Base-by-base conservation (phyloP, 352 stramenopile species). In the Halophytophthora batemanensis region DNA sequence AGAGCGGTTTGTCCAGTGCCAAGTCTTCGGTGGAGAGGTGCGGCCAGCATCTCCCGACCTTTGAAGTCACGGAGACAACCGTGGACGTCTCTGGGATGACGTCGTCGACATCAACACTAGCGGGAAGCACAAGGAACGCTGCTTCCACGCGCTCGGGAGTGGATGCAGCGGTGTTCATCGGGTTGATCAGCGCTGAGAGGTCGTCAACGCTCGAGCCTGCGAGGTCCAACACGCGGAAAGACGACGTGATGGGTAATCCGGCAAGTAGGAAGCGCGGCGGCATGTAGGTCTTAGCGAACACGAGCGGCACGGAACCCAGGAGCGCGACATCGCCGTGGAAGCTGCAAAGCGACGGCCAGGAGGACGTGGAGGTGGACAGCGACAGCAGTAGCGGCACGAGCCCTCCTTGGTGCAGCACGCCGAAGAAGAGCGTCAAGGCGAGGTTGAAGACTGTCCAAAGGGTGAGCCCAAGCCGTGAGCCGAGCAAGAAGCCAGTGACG, bases 221-320 rank as follows among this genome's bases (percentile, higher is more conserved):
- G 0, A 86, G 52, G 62, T 89, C 78, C 15, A 86, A 48, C 22
- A 89, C 34, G 10, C 69, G 56, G 38, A 89, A 80, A 14, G 47
- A n/a, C 18, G 53, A 36, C 3, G 12, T 47, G 1, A 31, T 11
- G 15, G 15, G 11, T 37, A 72, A 50, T 2, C 66, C 66, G 7
- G 64, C 49, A n/a, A 87, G 64, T n/a, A 82, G 61, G 50, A 90
- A 92, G 11, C 82, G 82, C 21, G 82, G 82, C 1, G 82, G 82
- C 79, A 92, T 92, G 59, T 92, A 92, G 11, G 75, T 90, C 58
- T 77, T 86, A 45, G 69, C 79, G 58, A 89, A 89, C 12, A 92
- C 46, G 11, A 92, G 36, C 15, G 70, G 69, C 4, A 66, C 51
- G 13, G 48, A 5, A 21, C 55, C 37, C 36, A 66, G 22, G 23